These are phyloP conservation scores for Talaromyces funiculosus DNA, from an alignment of 2,329 filamentous ascomycete species.

Conservation along the genomic window DNA sequence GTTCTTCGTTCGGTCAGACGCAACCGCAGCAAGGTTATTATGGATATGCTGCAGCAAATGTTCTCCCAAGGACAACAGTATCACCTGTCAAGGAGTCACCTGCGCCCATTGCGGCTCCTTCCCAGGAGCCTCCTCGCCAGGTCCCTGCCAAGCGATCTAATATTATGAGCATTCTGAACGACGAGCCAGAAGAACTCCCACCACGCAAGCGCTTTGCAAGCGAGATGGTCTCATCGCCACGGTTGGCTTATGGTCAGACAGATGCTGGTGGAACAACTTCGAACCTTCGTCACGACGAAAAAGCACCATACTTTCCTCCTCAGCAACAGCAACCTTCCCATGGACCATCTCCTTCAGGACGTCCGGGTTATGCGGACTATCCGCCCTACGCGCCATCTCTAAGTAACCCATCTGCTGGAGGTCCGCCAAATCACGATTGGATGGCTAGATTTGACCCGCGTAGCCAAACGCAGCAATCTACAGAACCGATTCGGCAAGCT, in stretches of 20 bases:
- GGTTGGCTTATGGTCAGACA: slow-evolving; percentile 9
- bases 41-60: slow-evolving; percentile 22
- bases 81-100: slow-evolving; percentile 36
- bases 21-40: slow-evolving; percentile 24
- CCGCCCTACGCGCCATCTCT: slow-evolving; percentile 26
- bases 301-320: slow-evolving; percentile 26
- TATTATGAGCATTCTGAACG: slow-evolving; percentile 46
- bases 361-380: slow-evolving; percentile 28
- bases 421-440: slow-evolving; percentile 34
- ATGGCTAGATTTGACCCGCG: slow-evolving; percentile 40
- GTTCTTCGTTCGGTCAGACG: slow-evolving; percentile 29
- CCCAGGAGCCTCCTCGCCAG: slow-evolving; percentile 34
- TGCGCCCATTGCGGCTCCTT: slow-evolving; percentile 26
- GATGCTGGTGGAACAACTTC: slow-evolving; percentile 17
- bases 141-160: slow-evolving; percentile 46
- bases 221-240: slow-evolving; percentile 23
- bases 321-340: slow-evolving; percentile 24
- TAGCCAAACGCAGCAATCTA: slow-evolving; percentile 24
- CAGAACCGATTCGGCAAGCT: slow-evolving; percentile 24
- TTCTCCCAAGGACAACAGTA: slow-evolving; percentile 23
- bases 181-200: slow-evolving; percentile 43
- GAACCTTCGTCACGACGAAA: slow-evolving; percentile 19
- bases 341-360: slow-evolving; percentile 10
- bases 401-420: slow-evolving; percentile 20
- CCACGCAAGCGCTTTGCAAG: slow-evolving; percentile 42